phyloP scores from a whole-genome alignment of 345 rosid species.

The Boechera divaricarpa region DNA sequence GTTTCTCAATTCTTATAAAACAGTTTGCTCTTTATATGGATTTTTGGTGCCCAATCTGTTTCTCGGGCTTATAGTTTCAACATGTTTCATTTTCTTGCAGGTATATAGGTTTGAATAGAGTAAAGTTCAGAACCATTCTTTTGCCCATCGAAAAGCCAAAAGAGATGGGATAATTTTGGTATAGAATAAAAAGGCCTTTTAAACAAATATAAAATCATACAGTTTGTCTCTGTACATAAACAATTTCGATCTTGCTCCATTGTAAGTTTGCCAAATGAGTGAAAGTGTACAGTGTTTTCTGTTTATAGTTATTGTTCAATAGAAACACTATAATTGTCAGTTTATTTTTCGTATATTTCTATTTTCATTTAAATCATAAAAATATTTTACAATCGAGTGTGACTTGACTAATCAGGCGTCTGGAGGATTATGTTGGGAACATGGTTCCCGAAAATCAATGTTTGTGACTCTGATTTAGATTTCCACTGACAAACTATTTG shows the following conservation, averaged over 20 bases:
- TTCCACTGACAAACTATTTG: neutral
- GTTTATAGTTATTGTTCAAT: constrained; percentile 15
- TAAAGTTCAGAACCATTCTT: constrained; percentile 48
- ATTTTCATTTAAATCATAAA: neutral
- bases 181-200: constrained; percentile 16
- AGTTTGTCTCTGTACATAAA: constrained; percentile 31
- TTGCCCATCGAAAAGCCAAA: constrained; percentile 34
- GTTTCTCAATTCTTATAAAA: neutral
- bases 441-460: constrained; percentile 12
- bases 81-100: constrained; percentile 38
- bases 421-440: constrained; percentile 19
- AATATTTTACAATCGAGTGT: neutral
- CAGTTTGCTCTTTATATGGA: constrained; percentile 5
- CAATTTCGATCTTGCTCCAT: constrained; percentile 30
- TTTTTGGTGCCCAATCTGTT: constrained; percentile 1
- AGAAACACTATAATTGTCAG: neutral
- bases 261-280: constrained; percentile 45
- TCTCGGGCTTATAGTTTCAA: neutral
- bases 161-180: constrained; percentile 48
- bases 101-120: constrained; percentile 46
- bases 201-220: constrained; percentile 32
- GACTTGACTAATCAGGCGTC: constrained; percentile 5
- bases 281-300: constrained; percentile 40
- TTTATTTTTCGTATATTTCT: neutral
- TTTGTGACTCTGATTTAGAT: neutral